A percentile compares a stretch with the other conserved stretches of the same genome.
Conservation (phyloP, 129 eudicot genomes). For the Lactuca sativa region DNA sequence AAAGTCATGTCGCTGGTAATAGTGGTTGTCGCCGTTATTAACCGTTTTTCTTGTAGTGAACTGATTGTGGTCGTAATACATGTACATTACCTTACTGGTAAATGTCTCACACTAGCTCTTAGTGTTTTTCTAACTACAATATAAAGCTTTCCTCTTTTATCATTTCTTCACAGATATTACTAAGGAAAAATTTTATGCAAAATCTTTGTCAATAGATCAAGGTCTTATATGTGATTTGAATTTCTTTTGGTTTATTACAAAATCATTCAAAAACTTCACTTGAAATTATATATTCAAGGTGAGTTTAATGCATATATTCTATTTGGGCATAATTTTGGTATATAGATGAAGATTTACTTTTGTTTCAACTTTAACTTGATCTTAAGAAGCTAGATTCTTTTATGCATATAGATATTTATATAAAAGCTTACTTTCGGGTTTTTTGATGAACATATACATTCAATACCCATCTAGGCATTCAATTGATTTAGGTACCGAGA, state of each 20-base stretch:
- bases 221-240: conserved; percentile 10
- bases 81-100: too few relatives aligned
- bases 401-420: neutral
- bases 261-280: neutral
- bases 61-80: too few relatives aligned
- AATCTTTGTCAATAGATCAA: conserved; percentile 3
- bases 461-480: neutral
- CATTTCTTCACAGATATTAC: neutral
- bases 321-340: neutral
- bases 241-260: neutral
- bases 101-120: neutral
- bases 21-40: too few relatives aligned
- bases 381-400: neutral
- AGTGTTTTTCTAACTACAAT: conserved; percentile 10
- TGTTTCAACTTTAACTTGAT: neutral
- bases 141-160: conserved; percentile 5
- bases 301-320: neutral
- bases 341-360: neutral
- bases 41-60: too few relatives aligned
- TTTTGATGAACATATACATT: neutral
- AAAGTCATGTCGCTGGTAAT: too few relatives aligned
- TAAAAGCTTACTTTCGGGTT: neutral
- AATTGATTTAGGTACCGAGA: neutral
- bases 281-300: conserved; percentile 5
- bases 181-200: neutral